Conservation (phyloP, 2,329 filamentous ascomycete species). For the Cladophialophora immunda region DNA sequence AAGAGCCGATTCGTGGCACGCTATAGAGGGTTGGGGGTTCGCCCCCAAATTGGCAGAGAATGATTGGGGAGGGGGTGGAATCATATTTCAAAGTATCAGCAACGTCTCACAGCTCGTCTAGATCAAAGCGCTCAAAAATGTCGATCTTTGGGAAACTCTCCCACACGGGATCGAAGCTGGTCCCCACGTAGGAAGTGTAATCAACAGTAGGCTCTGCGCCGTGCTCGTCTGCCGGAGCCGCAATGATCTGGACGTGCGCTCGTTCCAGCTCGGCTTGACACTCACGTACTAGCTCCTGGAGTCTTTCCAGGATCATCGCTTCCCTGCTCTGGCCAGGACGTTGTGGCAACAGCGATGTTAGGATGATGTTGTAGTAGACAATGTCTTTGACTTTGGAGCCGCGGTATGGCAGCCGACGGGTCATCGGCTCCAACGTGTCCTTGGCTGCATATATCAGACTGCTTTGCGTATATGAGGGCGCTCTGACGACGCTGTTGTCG, state of each 20-base stretch:
- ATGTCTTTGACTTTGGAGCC: slow-evolving; percentile 38
- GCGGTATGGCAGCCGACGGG: slow-evolving; percentile 31
- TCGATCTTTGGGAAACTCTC: slow-evolving; percentile 27
- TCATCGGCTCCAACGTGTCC: slow-evolving; percentile 38
- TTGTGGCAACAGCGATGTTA: slow-evolving; percentile 29
- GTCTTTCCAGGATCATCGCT: slow-evolving; percentile 16
- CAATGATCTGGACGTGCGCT: slow-evolving; percentile 13
- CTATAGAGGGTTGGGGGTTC: no score
- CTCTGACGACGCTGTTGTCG: slow-evolving; percentile 6
- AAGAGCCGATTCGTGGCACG: no score
- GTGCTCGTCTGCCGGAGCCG: background rate
- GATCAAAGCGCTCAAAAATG: slow-evolving; percentile 1
- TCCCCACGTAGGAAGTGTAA: background rate
- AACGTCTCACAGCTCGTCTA: background rate
- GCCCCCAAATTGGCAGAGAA: no score
- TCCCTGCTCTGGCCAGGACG: slow-evolving; percentile 11
- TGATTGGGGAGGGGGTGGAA: no score
- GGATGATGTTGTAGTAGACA: slow-evolving; percentile 37
- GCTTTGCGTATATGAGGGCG: slow-evolving; percentile 25
- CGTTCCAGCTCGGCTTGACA: slow-evolving; percentile 26
- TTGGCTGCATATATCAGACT: slow-evolving; percentile 34
- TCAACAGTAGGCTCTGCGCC: no score
- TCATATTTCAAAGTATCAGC: background rate
- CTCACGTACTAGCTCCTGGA: slow-evolving; percentile 24
- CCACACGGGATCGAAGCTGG: slow-evolving; percentile 29